Conservation (phyloP, 2,329 filamentous ascomycete genomes). For the Ophiostoma fasciatum region DNA sequence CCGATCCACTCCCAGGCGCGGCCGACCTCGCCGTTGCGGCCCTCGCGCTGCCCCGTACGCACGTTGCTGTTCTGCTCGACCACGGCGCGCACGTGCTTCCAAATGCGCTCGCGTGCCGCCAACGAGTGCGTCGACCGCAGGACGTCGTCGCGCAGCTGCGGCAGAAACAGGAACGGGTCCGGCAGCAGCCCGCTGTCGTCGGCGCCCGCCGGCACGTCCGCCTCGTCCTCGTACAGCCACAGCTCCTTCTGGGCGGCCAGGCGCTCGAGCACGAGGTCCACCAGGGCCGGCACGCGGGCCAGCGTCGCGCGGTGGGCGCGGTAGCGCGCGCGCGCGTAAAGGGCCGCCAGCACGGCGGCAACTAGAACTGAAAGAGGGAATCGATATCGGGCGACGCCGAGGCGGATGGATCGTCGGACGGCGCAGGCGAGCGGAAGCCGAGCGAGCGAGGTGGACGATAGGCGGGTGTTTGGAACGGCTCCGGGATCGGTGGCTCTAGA, state of each 20-base stretch:
- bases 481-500: constrained; percentile 55
- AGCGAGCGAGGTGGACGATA: constrained; percentile 83
- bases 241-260: constrained; percentile 70
- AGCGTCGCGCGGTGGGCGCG: constrained; percentile 48
- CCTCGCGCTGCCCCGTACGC: constrained; percentile 55
- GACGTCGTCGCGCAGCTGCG: constrained; percentile 83
- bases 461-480: constrained; percentile 44
- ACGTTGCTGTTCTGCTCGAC: constrained; percentile 94
- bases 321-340: constrained; percentile 53
- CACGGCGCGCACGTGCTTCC: constrained; percentile 67
- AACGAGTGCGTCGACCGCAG: constrained; percentile 68
- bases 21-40: constrained; percentile 49
- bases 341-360: constrained; percentile 28
- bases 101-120: constrained; percentile 62
- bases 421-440: constrained; percentile 75
- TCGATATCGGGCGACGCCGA: constrained; percentile 76
- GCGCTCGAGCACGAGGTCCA: constrained; percentile 69
- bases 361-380: constrained; percentile 60
- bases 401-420: constrained; percentile 61
- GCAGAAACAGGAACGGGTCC: constrained; percentile 73
- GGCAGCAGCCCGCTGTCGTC: constrained; percentile 40
- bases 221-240: constrained; percentile 37
- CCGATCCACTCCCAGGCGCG: constrained; percentile 59
- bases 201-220: constrained; percentile 13
- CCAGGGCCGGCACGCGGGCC: constrained; percentile 65